These are phyloP conservation scores for Basipetospora sp. DNA, from an alignment of 2,329 filamentous ascomycete species.

Conservation along the genomic window DNA sequence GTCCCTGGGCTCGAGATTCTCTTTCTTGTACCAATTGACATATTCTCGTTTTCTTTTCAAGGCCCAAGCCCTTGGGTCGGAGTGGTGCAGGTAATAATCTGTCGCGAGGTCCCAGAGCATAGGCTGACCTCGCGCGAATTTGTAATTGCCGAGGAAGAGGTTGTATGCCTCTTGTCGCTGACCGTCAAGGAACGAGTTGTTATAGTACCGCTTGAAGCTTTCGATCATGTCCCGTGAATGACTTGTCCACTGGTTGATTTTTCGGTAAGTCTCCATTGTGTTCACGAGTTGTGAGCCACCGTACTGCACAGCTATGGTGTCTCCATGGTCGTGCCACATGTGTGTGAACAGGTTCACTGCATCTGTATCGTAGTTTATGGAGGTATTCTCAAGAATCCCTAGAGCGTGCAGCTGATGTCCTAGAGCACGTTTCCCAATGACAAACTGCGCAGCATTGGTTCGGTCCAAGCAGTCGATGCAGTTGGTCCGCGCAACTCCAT, in stretches of 20 bases:
- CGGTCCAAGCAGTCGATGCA: conserved; percentile 96
- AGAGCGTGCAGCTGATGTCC: conserved; percentile 85
- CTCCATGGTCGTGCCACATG: conserved; percentile 96
- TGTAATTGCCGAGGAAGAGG: conserved; percentile 89
- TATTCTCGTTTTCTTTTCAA: conserved; percentile 53
- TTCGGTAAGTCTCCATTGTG: conserved; percentile 97
- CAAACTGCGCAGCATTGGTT: conserved; percentile 94
- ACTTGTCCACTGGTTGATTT: conserved; percentile 97
- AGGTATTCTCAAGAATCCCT: conserved; percentile 65
- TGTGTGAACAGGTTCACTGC: conserved; percentile 91
- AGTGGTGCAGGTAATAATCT: conserved; percentile 92
- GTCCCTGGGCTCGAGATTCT: conserved; percentile 47
- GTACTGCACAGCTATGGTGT: conserved; percentile 95
- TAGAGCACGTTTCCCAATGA: conserved; percentile 86
- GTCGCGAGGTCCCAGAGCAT: conserved; percentile 94
- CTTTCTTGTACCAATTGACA: conserved; percentile 74
- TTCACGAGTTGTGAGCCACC: conserved; percentile 95
- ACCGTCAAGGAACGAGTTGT: conserved; percentile 95
- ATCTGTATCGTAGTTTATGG: conserved; percentile 85
- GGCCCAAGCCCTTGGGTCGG: conserved; percentile 61
- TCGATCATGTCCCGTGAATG: conserved; percentile 98
- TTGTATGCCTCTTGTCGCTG: conserved; percentile 97
- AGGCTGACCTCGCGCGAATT: conserved; percentile 70
- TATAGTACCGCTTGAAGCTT: conserved; percentile 97
- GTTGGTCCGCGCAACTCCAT: conserved; percentile 86